phyloP scores from a whole-genome alignment of 2,329 filamentous ascomycete species.

The Parascedosporium putredinis region DNA sequence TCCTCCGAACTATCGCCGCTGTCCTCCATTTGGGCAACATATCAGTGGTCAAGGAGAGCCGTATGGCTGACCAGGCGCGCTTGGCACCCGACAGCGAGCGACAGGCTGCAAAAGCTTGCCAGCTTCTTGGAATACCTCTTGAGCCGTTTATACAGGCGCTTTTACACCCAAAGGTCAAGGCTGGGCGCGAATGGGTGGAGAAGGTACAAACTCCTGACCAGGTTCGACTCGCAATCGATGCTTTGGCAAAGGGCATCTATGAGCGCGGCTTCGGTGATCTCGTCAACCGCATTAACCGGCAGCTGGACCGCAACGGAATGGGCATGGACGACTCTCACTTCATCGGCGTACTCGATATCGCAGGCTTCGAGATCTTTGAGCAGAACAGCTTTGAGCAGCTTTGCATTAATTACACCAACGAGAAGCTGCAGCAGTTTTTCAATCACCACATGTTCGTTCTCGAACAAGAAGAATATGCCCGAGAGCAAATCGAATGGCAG shows the following conservation, averaged over 20 bases:
- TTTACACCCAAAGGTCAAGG: conserved; percentile 87
- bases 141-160: conserved; percentile 83
- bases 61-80: conserved; percentile 81
- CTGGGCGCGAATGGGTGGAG: conserved; percentile 94
- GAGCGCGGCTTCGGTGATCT: conserved; percentile 91
- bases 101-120: conserved; percentile 69
- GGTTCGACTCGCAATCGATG: conserved; percentile 80
- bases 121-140: conserved; percentile 70
- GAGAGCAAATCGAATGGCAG: conserved; percentile 98
- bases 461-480: conserved; percentile 94
- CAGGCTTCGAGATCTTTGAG: conserved; percentile 97
- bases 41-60: conserved; percentile 77
- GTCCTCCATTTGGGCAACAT: conserved; percentile 93
- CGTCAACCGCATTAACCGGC: conserved; percentile 81
- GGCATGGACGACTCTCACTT: conserved; percentile 84
- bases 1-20: conserved; percentile 79
- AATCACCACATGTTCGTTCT: conserved; percentile 99
- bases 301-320: conserved; percentile 77
- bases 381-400: conserved; percentile 97
- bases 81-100: conserved; percentile 64
- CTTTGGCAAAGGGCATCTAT: conserved; percentile 93
- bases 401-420: conserved; percentile 99
- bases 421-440: conserved; percentile 98
- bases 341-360: conserved; percentile 97
- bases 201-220: conserved; percentile 97